phyloP scores from a whole-genome alignment of 495 filamentous ascomycete genomes.

The Aspergillus hancockii region DNA sequence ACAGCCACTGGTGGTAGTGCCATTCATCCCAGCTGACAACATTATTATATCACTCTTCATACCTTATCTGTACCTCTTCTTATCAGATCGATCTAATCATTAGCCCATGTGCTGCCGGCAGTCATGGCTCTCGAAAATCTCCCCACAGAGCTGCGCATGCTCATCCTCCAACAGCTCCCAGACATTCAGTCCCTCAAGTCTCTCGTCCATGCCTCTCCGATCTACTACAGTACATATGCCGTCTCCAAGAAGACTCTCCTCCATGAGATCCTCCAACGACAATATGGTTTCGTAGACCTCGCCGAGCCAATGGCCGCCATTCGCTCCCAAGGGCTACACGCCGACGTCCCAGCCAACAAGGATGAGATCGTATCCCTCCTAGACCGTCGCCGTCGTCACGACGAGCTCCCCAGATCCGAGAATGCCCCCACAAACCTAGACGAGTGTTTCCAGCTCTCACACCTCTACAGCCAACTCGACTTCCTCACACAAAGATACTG shows the following conservation, averaged over 20 bases:
- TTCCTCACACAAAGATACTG: slow-evolving; percentile 10
- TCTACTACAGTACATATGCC: slow-evolving; percentile 17
- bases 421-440: neutral
- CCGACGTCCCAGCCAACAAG: slow-evolving; percentile 11
- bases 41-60: neutral
- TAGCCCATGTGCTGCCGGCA: neutral
- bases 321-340: slow-evolving; percentile 16
- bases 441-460: slow-evolving; percentile 10
- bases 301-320: slow-evolving; percentile 16
- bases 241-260: slow-evolving; percentile 9
- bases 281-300: slow-evolving; percentile 13
- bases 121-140: slow-evolving; percentile 17
- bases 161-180: slow-evolving; percentile 12
- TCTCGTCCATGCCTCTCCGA: slow-evolving; percentile 14
- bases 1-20: neutral
- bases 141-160: slow-evolving; percentile 20
- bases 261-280: slow-evolving; percentile 8
- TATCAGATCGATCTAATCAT: neutral
- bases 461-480: slow-evolving; percentile 8
- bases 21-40: neutral
- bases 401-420: slow-evolving; percentile 3
- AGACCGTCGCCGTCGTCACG: slow-evolving; percentile 9
- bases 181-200: slow-evolving; percentile 11
- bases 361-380: slow-evolving; percentile 14
- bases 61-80: neutral